phyloP scores from a whole-genome alignment of 2,329 filamentous ascomycete species.

The Rosellinia necatrix region DNA sequence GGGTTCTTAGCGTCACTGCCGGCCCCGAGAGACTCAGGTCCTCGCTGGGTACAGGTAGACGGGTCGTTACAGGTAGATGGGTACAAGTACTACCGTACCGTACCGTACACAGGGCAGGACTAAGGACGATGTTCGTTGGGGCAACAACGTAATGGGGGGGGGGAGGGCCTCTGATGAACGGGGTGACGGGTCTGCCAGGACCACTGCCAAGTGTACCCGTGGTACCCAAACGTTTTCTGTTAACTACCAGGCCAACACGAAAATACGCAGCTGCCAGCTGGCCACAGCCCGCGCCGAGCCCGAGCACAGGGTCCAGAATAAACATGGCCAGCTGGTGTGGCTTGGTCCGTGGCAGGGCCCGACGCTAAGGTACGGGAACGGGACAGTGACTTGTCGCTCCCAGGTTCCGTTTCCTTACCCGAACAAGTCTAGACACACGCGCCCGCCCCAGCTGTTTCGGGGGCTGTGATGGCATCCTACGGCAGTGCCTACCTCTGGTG shows the following conservation, averaged over 20 bases:
- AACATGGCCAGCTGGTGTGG: constrained; percentile 4
- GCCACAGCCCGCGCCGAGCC: neutral
- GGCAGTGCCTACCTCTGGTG: too few species aligned
- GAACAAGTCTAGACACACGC: too few species aligned
- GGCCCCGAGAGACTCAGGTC: constrained; percentile 17
- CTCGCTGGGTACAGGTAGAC: neutral
- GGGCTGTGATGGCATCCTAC: too few species aligned
- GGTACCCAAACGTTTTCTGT: neutral
- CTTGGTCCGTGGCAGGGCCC: neutral
- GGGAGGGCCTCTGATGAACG: too few species aligned
- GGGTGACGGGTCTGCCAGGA: constrained; percentile 2
- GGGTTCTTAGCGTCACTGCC: constrained; percentile 18
- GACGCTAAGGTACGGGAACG: neutral
- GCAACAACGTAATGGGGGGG: neutral
- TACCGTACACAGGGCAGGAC: too few species aligned
- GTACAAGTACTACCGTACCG: too few species aligned
- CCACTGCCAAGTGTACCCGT: neutral
- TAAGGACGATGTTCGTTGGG: too few species aligned
- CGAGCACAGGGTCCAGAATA: neutral
- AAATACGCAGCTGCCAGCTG: neutral
- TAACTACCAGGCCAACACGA: too few species aligned
- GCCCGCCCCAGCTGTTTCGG: too few species aligned
- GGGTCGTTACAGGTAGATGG: too few species aligned
- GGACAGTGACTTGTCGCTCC: neutral
- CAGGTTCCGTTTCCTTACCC: neutral